Evolutionary conservation across 2,329 filamentous ascomycete genomes (phyloP), one percentile per base, ranked within the genome.

Genomic region (Fonsecaea pugnacius): DNA sequence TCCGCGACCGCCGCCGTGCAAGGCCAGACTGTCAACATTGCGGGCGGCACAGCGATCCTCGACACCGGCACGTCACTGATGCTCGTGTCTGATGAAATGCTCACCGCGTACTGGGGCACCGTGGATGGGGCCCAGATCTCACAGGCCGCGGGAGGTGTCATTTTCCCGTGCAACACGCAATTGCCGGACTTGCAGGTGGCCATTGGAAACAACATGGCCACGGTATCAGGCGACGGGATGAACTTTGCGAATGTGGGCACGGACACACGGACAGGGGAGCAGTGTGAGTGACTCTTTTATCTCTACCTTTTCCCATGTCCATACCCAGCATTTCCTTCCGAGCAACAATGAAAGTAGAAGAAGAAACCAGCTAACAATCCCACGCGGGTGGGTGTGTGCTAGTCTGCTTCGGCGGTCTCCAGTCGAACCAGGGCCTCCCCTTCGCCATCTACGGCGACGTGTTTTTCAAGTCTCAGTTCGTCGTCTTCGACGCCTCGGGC

Each of bases 1-100:
- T 86, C 84, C 5, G 79, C 80, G 27, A 78, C 78, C 52, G 90
- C 88, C 72, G 78, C 79, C 18, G 80, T 91, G 61, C 84, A 81
- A 14, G 74, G 73, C 43, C 77, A 35, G 3, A 70, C 64, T 10
- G 72, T 76, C 50, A 71, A 70, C 1, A 64, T 70, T 1, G 65
- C 70, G 1, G 67, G 73, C n/a, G 72, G 68, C 54, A 76, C 77
- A 32, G 84, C 87, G 53, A 88, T 89, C 61, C 81, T 85, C 32
- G 89, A 91, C 75, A 91, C 89, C 2, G 89, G 88, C 27, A 89
- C 87, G 3, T 87, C 88, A 0, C 79, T 91, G 59, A 79, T 91
- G 73, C 83, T 90, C 56, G 77, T 89, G 30, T 83, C 85, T 33
- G 77, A 82, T 16, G 76, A 80, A 8, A 77, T 89, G n/a, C 84